phyloP scores from a whole-genome alignment of 768 basidiomycete genomes.

The Pisolithus microcarpus region DNA sequence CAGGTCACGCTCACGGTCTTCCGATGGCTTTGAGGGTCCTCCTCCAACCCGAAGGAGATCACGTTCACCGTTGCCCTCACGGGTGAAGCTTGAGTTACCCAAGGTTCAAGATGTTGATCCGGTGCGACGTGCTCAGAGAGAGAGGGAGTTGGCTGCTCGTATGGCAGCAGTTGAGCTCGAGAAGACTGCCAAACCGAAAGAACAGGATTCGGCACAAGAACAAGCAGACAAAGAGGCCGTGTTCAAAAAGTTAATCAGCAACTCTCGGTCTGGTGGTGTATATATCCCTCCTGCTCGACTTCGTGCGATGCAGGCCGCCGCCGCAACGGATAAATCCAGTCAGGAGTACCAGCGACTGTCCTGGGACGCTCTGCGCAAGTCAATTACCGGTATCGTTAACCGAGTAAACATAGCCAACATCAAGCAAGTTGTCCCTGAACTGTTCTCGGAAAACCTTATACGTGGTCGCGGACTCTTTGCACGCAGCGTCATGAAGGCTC shows the following conservation, averaged over 20 bases:
- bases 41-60: slow-evolving; percentile 39
- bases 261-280: slow-evolving; percentile 81
- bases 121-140: slow-evolving; percentile 64
- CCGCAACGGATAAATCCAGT: slow-evolving; percentile 72
- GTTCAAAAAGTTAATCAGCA: slow-evolving; percentile 74
- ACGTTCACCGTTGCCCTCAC: slow-evolving; percentile 29
- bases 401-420: slow-evolving; percentile 96
- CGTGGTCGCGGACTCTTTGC: slow-evolving; percentile 90
- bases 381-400: slow-evolving; percentile 99
- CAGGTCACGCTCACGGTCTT: slow-evolving; percentile 47
- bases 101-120: slow-evolving; percentile 71
- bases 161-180: slow-evolving; percentile 64
- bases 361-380: slow-evolving; percentile 97
- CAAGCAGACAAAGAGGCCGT: slow-evolving; percentile 71
- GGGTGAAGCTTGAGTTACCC: slow-evolving; percentile 33
- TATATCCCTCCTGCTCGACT: slow-evolving; percentile 95
- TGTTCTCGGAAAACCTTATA: slow-evolving; percentile 91
- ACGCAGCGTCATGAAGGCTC: slow-evolving; percentile 96
- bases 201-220: slow-evolving; percentile 38
- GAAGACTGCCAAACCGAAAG: slow-evolving; percentile 46
- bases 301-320: slow-evolving; percentile 78
- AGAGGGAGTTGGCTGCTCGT: slow-evolving; percentile 69
- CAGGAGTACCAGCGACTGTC: slow-evolving; percentile 90
- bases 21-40: slow-evolving; percentile 27
- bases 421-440: slow-evolving; percentile 84